Evolutionary conservation across 2,329 filamentous ascomycete genomes (phyloP).

Genomic region (Fusarium burgessii): DNA sequence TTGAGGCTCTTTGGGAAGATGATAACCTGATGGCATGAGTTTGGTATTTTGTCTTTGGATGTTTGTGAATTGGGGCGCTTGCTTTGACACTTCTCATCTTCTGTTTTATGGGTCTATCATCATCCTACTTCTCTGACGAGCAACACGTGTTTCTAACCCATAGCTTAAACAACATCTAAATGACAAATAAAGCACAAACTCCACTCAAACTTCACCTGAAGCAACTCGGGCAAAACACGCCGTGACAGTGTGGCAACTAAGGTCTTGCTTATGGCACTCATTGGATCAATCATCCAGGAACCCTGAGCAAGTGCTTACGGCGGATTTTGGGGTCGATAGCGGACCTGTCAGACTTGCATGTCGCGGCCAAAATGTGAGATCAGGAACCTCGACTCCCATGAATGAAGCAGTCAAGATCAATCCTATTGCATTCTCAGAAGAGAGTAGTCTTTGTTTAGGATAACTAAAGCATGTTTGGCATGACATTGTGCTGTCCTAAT

Average conservation of each 20-base stretch:
- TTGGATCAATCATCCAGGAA: background rate
- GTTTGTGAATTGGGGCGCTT: too few species aligned
- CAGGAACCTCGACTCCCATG: background rate
- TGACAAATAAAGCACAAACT: fast-evolving
- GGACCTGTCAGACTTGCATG: background rate
- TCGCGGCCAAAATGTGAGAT: background rate
- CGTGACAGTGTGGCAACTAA: background rate
- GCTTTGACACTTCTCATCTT: too few species aligned
- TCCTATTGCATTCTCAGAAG: too few species aligned
- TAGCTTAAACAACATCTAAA: background rate
- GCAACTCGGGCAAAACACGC: fast-evolving
- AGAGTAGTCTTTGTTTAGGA: too few species aligned
- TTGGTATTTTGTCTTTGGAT: background rate
- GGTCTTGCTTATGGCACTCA: background rate
- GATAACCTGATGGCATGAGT: background rate
- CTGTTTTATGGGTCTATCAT: too few species aligned
- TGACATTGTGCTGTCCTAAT: too few species aligned
- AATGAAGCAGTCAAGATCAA: too few species aligned
- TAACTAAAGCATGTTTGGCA: too few species aligned
- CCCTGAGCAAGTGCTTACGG: background rate
- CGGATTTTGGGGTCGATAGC: background rate
- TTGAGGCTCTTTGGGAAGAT: background rate
- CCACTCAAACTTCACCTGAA: background rate
- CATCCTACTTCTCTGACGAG: too few species aligned
- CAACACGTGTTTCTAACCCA: too few species aligned